Evolutionary conservation across 1,284 basidiomycete species (phyloP), one percentile per base, ranked within the genome.

Genomic region (Austroboletus olivaceoglutinosus): DNA sequence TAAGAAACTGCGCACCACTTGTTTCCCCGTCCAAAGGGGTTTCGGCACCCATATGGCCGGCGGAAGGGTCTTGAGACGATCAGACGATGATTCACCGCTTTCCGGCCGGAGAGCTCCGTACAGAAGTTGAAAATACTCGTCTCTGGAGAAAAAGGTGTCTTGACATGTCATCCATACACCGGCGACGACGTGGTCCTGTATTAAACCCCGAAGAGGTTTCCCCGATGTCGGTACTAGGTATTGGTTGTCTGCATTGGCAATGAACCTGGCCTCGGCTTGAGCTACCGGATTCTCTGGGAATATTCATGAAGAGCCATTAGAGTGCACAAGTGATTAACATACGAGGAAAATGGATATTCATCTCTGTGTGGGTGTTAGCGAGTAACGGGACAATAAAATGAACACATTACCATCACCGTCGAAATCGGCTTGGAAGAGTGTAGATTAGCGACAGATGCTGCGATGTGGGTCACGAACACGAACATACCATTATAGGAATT

Each of bases 341-440:
- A 88, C 93, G 96, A 61, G 96, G 94, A 66, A 99, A 99, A 75
- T 99, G 96, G 56, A 99, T 95, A 74, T 99, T 99, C 96, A 99
- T 99, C 72, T 99, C 93, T 91, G 57, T 38, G 40, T 36, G 40
- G 33, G 54, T 23, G 44, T 64, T 38, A 69, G 56, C 21, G 19
- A 16, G 43, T 19, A 53, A 38, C 29, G 46, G 45, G 19, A 36
- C 13, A 34, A 37, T 52, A 46, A 45, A 44, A 33, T 23, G 52
- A 15, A 25, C 12, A 43, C 29, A 67, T 79, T 58, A 89, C 89
- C 92, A 75, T 99, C 97, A 62, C 97, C 97, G 68, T 99, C 97
- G 68, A 99, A 99, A 73, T 99, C 97, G 68, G 97, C 97, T 91
- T 54, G 45, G 51, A 43, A 52, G 39, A 29, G 12, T 12, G 42